Conservation (phyloP, 164 flowering plant species). For the Aristolochia californica region DNA sequence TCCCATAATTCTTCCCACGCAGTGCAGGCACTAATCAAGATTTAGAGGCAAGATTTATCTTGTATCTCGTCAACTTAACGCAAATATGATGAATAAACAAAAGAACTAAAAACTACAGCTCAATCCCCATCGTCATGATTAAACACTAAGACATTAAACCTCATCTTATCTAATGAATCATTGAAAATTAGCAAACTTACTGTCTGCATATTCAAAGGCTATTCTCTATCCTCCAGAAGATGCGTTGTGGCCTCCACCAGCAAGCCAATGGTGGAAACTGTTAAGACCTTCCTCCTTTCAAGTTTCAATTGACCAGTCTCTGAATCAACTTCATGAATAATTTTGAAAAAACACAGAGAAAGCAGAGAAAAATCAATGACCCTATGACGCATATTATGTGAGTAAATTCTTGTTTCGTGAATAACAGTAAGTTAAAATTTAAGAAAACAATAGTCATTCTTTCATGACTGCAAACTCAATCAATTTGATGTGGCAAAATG, state of each 20-base stretch:
- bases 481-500: no score
- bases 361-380: neutral
- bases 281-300: conserved; percentile 36
- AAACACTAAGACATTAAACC: neutral
- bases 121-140: neutral
- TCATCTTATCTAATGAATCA: neutral
- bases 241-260: conserved; percentile 16
- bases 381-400: neutral
- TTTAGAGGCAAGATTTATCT: neutral
- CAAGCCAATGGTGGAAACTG: conserved; percentile 33
- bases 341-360: neutral
- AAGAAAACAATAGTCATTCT: neutral
- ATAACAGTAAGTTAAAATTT: neutral
- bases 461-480: no score
- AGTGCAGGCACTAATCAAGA: conserved; percentile 67
- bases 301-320: conserved; percentile 1
- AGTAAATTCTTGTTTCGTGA: neutral
- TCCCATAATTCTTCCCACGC: conserved; percentile 90
- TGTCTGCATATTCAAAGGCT: conserved; percentile 73
- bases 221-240: conserved; percentile 14
- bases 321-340: neutral
- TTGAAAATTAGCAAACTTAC: conserved; percentile 23
- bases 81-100: neutral
- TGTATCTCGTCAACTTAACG: neutral
- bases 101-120: neutral